phyloP scores from a whole-genome alignment of 2,329 filamentous ascomycete genomes.

The Fusarium graminum region DNA sequence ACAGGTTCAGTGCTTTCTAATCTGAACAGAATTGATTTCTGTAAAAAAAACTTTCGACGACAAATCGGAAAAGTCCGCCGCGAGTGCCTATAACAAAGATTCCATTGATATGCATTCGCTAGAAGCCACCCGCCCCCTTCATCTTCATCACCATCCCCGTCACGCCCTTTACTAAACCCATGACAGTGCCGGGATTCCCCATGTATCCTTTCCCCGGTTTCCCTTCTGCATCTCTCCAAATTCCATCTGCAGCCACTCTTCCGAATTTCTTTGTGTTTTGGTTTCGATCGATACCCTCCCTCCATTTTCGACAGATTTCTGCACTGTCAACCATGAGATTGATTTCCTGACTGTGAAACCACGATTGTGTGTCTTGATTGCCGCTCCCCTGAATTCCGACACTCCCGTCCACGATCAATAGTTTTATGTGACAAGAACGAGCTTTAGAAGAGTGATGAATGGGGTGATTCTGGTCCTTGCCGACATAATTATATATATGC shows the following conservation, averaged over 20 bases:
- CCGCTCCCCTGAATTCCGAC: conserved; percentile 81
- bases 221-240: conserved; percentile 36
- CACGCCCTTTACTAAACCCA: conserved; percentile 29
- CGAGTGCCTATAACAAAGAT: too few relatives aligned
- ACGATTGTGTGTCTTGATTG: conserved; percentile 85
- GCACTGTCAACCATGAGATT: conserved; percentile 80
- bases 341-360: conserved; percentile 82
- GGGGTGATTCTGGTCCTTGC: conserved; percentile 77
- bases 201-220: conserved; percentile 35
- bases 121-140: conserved; percentile 24
- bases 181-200: conserved; percentile 34
- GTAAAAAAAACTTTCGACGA: too few relatives aligned
- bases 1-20: too few relatives aligned
- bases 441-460: conserved; percentile 75
- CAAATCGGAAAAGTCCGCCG: too few relatives aligned
- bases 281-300: conserved; percentile 71
- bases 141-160: conserved; percentile 35
- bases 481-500: conserved; percentile 78
- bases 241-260: conserved; percentile 44
- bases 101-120: background rate
- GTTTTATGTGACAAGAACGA: conserved; percentile 80
- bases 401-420: conserved; percentile 77
- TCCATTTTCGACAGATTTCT: conserved; percentile 72
- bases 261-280: conserved; percentile 76
- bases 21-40: too few relatives aligned